Conservation (phyloP, 352 stramenopile species). For the Globisporangium alternatum region DNA sequence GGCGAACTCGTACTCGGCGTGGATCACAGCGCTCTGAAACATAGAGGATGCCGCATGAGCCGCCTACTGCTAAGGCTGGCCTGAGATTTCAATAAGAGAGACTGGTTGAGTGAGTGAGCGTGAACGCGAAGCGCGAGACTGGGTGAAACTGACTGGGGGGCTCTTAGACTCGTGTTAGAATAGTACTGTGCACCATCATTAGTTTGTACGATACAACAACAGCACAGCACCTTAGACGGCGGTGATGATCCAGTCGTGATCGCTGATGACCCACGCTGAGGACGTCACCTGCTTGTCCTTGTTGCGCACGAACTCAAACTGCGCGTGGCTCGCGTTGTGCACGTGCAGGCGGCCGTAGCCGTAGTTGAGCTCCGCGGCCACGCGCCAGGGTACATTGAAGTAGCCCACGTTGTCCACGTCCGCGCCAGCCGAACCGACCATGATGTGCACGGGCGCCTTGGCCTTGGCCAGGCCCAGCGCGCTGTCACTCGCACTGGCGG, state of each 20-base stretch:
- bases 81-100: neutral
- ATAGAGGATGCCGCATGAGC: constrained; percentile 20
- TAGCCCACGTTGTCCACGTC: constrained; percentile 34
- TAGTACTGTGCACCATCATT: neutral
- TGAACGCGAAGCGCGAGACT: neutral
- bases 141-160: neutral
- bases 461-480: constrained; percentile 26
- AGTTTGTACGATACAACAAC: neutral
- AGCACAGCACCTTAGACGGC: neutral
- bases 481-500: neutral
- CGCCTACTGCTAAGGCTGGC: neutral
- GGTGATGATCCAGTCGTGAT: constrained; percentile 34
- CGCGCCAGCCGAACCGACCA: constrained; percentile 45
- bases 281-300: constrained; percentile 11
- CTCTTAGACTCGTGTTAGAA: neutral
- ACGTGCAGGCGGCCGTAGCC: constrained; percentile 55
- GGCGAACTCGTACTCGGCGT: constrained; percentile 49
- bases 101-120: neutral
- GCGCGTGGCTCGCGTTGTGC: constrained; percentile 44
- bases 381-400: constrained; percentile 21
- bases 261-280: constrained; percentile 31
- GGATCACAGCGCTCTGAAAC: constrained; percentile 72
- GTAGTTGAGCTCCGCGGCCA: constrained; percentile 11
- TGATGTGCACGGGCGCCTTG: constrained; percentile 42
- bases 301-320: constrained; percentile 52